A percentile compares a stretch with the other conserved stretches of the same genome.
These are phyloP conservation scores for Cladochytrium replicatum DNA, from an alignment of 192 early-diverging fungal genomes.

Conservation along the genomic window DNA sequence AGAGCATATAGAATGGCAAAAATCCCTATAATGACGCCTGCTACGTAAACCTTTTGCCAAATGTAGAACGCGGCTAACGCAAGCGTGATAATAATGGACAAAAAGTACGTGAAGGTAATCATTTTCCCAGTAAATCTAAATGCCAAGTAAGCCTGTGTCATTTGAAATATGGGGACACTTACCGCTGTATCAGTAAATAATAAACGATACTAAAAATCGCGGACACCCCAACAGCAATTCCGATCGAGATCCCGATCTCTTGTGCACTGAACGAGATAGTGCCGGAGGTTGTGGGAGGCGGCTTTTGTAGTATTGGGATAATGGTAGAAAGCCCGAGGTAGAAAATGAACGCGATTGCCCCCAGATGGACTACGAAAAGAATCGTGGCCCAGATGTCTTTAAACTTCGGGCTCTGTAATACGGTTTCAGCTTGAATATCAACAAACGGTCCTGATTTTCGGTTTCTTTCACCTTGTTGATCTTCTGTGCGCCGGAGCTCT, in stretches of 20 bases:
- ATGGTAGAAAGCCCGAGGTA: conserved; percentile 32
- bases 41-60: conserved; percentile 1
- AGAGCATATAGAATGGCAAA: conserved; percentile 28
- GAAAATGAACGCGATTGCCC: conserved; percentile 44
- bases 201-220: conserved; percentile 23
- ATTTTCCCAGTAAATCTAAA: conserved; percentile 41
- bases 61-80: conserved; percentile 22
- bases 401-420: no score
- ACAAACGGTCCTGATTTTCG: no score
- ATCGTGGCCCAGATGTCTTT: conserved; percentile 65
- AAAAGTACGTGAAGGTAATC: conserved; percentile 36
- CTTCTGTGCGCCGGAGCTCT: no score
- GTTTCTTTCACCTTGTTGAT: no score
- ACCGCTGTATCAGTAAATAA: conserved; percentile 28
- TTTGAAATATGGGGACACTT: no score
- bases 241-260: conserved; percentile 21
- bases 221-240: conserved; percentile 23
- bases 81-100: conserved; percentile 24
- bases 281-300: conserved; percentile 4
- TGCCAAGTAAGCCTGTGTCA: no score
- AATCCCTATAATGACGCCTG: conserved; percentile 29
- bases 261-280: conserved; percentile 16
- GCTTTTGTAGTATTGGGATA: no score
- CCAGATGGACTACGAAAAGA: conserved; percentile 44
- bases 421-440: no score